Evolutionary conservation across 495 filamentous ascomycete genomes (phyloP), one percentile per base, ranked within the genome.

Genomic region (Trichoderma asperelloides): DNA sequence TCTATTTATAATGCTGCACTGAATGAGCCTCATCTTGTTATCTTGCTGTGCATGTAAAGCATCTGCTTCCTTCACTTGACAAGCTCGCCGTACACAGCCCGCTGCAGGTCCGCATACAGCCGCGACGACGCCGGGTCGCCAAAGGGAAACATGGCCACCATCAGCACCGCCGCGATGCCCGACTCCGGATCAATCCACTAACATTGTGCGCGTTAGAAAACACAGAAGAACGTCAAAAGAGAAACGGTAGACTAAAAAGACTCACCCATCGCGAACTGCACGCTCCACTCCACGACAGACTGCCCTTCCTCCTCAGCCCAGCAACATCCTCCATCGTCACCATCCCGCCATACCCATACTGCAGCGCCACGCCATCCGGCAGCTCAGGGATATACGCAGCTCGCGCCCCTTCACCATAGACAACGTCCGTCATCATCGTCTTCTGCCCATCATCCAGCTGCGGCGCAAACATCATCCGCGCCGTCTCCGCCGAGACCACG

Each of bases 401-500:
- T 63, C 3, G 65, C 27, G 47, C 68, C 49, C 39, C 30, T 16
- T 16, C 49, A 65, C 3, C 33, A 30, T 39, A 64, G 6, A 57
- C 67, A 45, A 71, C 55, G 0, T 49, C 28, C 67, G 64, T 55
- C 28, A 72, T 33, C 70, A 71, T 64, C 18, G 25, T 55, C 41
- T 45, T 27, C 65, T 74, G 73, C 33, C 41, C 37, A 62, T 76
- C 74, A 16, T 76, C 70, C 39, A 87, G 73, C 65, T 84, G 82
- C 43, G 82, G 76, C 27, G 72, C 68, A 71, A 88, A 87, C 75
- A 89, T 83, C 68, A 77, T 71, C 8, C 80, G 76, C 18, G 80
- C 77, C 21, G 78, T 82, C 39, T 72, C 69, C 64, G 63, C 67
- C 11, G 55, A 68, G 47, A 76, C 39, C 4, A 75, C 8, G 30